phyloP scores from a whole-genome alignment of 768 basidiomycete genomes.

The Lyophyllum shimeji region DNA sequence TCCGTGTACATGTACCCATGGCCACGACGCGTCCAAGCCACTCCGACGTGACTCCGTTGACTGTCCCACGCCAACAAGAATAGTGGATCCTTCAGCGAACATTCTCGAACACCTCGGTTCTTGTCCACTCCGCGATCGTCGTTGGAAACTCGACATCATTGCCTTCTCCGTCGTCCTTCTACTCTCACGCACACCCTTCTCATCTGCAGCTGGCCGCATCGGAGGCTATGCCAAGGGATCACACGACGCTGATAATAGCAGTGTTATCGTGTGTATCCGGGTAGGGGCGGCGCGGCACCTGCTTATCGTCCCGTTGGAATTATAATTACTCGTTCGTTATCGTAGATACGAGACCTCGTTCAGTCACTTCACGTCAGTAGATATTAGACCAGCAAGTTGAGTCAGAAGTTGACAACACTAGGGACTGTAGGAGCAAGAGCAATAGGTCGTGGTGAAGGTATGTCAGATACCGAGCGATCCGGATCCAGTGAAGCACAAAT shows the following conservation, averaged over 20 bases:
- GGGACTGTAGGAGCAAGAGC: no score
- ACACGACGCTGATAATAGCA: background rate
- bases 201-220: background rate
- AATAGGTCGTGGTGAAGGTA: no score
- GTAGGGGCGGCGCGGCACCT: background rate
- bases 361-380: background rate
- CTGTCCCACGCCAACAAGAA: background rate
- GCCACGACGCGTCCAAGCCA: background rate
- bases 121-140: conserved; percentile 1
- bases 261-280: background rate
- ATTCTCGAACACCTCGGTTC: background rate
- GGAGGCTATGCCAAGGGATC: background rate
- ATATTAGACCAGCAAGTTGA: background rate
- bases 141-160: background rate
- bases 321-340: background rate
- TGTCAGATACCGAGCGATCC: no score
- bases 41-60: background rate
- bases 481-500: no score
- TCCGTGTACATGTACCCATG: background rate
- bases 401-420: background rate
- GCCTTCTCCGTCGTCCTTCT: background rate
- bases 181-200: background rate
- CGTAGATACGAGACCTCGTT: no score
- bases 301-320: background rate
- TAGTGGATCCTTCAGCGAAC: background rate